Evolutionary conservation across 768 basidiomycete genomes (phyloP).

Genomic region (Butyriboletus loyo): DNA sequence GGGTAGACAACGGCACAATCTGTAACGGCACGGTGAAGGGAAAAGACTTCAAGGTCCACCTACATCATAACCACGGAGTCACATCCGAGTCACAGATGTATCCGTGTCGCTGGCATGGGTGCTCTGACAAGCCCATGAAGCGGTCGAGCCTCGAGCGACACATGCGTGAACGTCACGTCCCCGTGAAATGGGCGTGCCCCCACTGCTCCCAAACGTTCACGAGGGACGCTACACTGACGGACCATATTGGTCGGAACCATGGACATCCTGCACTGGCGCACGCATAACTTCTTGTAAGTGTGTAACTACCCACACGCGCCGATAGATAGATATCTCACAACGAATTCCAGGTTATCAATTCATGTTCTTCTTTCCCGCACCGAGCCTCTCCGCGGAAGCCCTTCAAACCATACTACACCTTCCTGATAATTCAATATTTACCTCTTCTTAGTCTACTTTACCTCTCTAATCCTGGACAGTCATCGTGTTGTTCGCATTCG

Average conservation of each 20-base stretch:
- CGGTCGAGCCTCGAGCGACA: slow-evolving; percentile 11
- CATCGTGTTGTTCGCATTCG: background rate
- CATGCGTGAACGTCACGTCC: slow-evolving; percentile 7
- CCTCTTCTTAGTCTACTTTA: background rate
- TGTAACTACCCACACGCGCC: background rate
- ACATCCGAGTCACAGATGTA: background rate
- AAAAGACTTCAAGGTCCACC: slow-evolving; percentile 3
- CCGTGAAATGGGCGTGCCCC: slow-evolving; percentile 11
- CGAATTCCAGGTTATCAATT: background rate
- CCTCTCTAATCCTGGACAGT: background rate
- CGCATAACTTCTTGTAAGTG: background rate
- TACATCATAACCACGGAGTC: slow-evolving; percentile 2
- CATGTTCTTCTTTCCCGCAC: background rate
- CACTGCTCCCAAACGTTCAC: background rate
- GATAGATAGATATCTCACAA: background rate
- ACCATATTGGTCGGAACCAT: background rate
- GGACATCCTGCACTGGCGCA: background rate
- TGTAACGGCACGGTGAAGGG: background rate
- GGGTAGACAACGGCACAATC: background rate
- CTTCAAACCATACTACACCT: background rate
- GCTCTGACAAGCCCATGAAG: background rate
- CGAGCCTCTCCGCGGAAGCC: background rate
- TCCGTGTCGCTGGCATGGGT: slow-evolving; percentile 9
- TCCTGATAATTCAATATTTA: background rate
- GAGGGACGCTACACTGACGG: background rate